Evolutionary conservation across 2,329 filamentous ascomycete species (phyloP), one percentile per base, ranked within the genome.

Genomic region (Bimuria novae-zelandiae): DNA sequence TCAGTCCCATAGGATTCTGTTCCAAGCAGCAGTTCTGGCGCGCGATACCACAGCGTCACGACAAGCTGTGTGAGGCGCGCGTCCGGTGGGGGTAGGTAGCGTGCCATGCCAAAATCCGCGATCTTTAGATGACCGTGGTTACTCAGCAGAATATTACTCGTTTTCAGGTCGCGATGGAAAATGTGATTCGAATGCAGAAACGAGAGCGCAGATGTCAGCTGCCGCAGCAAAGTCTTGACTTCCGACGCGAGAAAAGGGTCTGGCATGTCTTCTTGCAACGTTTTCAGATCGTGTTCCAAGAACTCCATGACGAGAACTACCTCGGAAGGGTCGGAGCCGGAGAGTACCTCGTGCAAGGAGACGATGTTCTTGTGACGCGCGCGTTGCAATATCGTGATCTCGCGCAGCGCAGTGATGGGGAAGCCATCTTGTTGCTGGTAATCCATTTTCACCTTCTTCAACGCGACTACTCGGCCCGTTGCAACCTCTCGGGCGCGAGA

Each of bases 271-370:
- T 95, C 90, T 59, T 96, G 89, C 52, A 99, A 83, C 50, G 89
- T 90, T 75, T 95, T 96, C 52, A 99, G 85, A 70, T 99, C 94
- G 80, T 99, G 94, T 79, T 97, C 93, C 66, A 97, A 81, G 75
- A 97, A 99, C 70, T 97, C 92, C 82, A 99, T 93, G 58, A 97
- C 94, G 52, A 99, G 85, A 73, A 91, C 95, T 61, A 97, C 88
- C 77, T 88, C 84, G 56, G 82, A 78, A 59, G 83, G 73, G 30
- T 75, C 76, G 55, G 87, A 84, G 3, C 90, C 89, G 36, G 93
- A 85, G 0, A 97, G 90, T 7, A 97, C 88, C 71, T 97, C 93
- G 51, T 85, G 82, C 50, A 99, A 77, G 36, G 81, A 77, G 11
- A 99, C 92, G 57, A 99, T 84, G 71, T 97, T 95, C 48, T 82